phyloP scores from a whole-genome alignment of 2,329 filamentous ascomycete genomes.

The Pestalotiopsis sp. region DNA sequence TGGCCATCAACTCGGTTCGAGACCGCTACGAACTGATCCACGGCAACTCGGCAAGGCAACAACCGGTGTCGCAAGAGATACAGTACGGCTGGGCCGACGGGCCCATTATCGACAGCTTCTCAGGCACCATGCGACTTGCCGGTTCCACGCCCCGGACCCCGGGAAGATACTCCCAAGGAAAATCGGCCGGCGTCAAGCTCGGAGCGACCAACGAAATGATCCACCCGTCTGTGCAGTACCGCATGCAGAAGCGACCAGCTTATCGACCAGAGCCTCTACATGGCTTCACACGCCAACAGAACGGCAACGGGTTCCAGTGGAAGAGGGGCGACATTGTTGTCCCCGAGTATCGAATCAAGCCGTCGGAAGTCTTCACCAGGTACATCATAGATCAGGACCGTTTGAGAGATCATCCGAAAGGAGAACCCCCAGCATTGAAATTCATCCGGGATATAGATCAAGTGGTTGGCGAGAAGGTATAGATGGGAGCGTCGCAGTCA shows the following conservation, averaged over 20 bases:
- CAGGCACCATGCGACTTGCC: slow-evolving; percentile 13
- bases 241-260: slow-evolving; percentile 3
- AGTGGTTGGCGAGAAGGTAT: background rate
- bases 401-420: background rate
- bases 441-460: slow-evolving; percentile 10
- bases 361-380: slow-evolving; percentile 11
- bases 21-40: slow-evolving; percentile 17
- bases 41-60: background rate
- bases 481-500: background rate
- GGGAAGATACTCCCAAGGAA: slow-evolving; percentile 12
- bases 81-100: slow-evolving; percentile 21
- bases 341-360: slow-evolving; percentile 18
- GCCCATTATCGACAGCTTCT: slow-evolving; percentile 16
- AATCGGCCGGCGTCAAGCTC: slow-evolving; percentile 4
- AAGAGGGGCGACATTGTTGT: slow-evolving; percentile 7
- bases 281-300: slow-evolving; percentile 12
- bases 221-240: slow-evolving; percentile 17
- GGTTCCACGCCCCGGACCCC: slow-evolving; percentile 14
- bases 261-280: slow-evolving; percentile 7
- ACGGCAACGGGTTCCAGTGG: slow-evolving; percentile 13
- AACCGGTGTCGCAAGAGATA: slow-evolving; percentile 3
- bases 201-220: slow-evolving; percentile 16
- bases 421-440: background rate
- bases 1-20: slow-evolving; percentile 9
- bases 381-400: slow-evolving; percentile 4